Evolutionary conservation across 331 rosid species (phyloP).

Genomic region (Malus hybrid): DNA sequence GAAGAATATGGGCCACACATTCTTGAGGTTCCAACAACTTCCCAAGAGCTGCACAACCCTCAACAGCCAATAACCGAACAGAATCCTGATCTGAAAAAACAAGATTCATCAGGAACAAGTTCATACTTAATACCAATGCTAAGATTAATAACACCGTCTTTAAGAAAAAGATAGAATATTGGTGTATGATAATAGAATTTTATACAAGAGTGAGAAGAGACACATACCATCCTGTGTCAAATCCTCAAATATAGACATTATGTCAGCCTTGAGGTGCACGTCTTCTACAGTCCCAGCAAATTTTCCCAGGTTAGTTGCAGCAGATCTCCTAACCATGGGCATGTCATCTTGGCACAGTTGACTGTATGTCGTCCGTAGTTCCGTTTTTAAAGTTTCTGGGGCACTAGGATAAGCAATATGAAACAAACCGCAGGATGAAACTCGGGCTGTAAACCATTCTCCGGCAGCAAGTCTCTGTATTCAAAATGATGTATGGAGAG

Average conservation of each 20-base stretch:
- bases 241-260: slow-evolving; percentile 78
- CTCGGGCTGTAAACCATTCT: slow-evolving; percentile 93
- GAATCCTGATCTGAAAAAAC: slow-evolving; percentile 77
- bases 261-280: slow-evolving; percentile 48
- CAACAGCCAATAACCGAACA: slow-evolving; percentile 79
- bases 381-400: slow-evolving; percentile 47
- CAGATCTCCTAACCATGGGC: slow-evolving; percentile 97
- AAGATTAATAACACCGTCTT: not conserved
- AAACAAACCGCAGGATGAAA: slow-evolving; percentile 72
- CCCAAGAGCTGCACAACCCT: slow-evolving; percentile 88
- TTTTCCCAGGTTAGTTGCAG: slow-evolving; percentile 80
- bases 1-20: slow-evolving; percentile 77
- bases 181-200: not conserved
- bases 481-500: slow-evolving; percentile 9
- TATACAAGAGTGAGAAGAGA: not conserved
- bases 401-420: slow-evolving; percentile 84
- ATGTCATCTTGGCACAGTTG: slow-evolving; percentile 89
- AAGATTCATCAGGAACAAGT: not conserved
- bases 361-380: slow-evolving; percentile 58
- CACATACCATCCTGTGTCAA: slow-evolving; percentile 73
- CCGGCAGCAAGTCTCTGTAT: slow-evolving; percentile 77
- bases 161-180: not conserved
- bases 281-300: slow-evolving; percentile 73
- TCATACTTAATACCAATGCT: not conserved
- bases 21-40: slow-evolving; percentile 79